Evolutionary conservation across 2,329 filamentous ascomycete genomes (phyloP), one percentile per base, ranked within the genome.

Genomic region (Stagonosporopsis cucurbitacearum): DNA sequence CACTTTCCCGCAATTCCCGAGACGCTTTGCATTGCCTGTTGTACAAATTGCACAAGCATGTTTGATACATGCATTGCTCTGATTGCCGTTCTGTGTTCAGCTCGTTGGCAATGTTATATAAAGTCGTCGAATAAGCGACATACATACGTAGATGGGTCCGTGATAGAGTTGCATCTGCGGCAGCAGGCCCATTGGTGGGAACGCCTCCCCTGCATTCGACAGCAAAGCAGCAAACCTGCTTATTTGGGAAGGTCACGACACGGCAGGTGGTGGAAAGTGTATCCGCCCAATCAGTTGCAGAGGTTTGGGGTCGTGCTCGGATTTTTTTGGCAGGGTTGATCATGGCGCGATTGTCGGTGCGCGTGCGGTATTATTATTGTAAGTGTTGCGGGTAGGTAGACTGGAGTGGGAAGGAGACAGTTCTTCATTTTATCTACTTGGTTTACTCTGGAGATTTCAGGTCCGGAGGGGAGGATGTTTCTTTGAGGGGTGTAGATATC

Each of bases 221-320:
- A 45, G 53, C 43, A 42, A 39, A 47, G 37, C 53, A 56, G 53
- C 53, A 56, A 51, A 56, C 47, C 37, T 56, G 37, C 53, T 56
- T 50, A 6, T 43, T 51, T 28, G 48, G 53, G 53, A 42, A 56
- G 13, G 26, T 37, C 36, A n/a, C 19, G 36, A 42, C 41, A 43
- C 47, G 47, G 42, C 47, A 35, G 19, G 28, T 51, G 23, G 33
- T 51, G 53, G 20, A 51, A 51, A 47, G 20, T 43, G 53, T 37
- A 51, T 46, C 53, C 47, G 25, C 37, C 53, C 53, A 56, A 56
- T 56, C 53, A 43, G n/a, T 41, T 26, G 42, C 37, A 36, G 19
- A 19, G 39, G 26, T 6, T 7, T 40, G 26, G 19, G 17, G 30
- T 47, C 42, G 30, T 56, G 47, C 42, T 46, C 32, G 30, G 20